phyloP scores from a whole-genome alignment of 2,329 filamentous ascomycete genomes.

The Tympanopsis confertula region DNA sequence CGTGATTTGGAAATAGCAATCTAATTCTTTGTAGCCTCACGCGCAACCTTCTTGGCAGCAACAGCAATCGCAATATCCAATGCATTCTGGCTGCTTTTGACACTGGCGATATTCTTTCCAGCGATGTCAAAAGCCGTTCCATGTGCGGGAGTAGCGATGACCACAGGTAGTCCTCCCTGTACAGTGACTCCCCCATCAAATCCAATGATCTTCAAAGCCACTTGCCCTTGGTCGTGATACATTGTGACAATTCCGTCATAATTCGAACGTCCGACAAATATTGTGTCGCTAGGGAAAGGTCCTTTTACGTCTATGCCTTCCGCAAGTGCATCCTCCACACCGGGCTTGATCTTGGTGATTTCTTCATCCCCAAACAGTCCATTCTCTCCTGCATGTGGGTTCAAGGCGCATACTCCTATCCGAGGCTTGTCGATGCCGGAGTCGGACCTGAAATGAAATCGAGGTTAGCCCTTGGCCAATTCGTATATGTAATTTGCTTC shows the following conservation, averaged over 20 bases:
- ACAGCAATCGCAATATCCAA: constrained; percentile 17
- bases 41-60: constrained; percentile 9
- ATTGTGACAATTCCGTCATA: constrained; percentile 22
- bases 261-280: constrained; percentile 16
- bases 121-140: constrained; percentile 18
- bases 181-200: constrained; percentile 21
- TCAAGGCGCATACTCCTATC: constrained; percentile 18
- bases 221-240: constrained; percentile 23
- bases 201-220: constrained; percentile 18
- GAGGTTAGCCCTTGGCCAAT: too few relatives aligned
- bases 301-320: constrained; percentile 15
- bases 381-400: constrained; percentile 20
- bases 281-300: constrained; percentile 19
- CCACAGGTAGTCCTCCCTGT: constrained; percentile 17
- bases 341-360: constrained; percentile 17
- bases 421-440: constrained; percentile 16
- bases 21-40: too few relatives aligned
- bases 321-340: constrained; percentile 11
- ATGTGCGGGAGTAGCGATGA: constrained; percentile 16
- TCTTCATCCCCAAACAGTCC: constrained; percentile 18
- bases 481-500: neutral
- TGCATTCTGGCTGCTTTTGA: constrained; percentile 17
- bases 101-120: constrained; percentile 14
- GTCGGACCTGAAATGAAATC: constrained; percentile 17
- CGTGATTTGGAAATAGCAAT: too few relatives aligned